Evolutionary conservation across 306 rosid genomes (phyloP), one percentile per base, ranked within the genome.

Genomic region (Corylus heterophylla): DNA sequence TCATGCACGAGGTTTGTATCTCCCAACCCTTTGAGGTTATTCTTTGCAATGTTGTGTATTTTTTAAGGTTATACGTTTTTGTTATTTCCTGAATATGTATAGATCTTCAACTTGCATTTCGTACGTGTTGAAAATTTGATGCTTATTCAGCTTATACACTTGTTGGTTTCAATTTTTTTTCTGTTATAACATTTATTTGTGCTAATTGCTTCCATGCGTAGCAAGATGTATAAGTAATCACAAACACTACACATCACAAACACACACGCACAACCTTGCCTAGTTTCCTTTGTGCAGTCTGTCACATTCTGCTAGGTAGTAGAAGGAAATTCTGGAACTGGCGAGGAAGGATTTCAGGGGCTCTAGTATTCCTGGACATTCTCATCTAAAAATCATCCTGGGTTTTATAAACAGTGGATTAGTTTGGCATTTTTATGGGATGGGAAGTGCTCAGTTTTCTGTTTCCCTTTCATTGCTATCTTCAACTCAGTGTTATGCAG

Each of bases 1-100:
- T 82, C 85, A 85, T 92, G 55, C 83, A 79, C 7, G 98, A 94
- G 97, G 98, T 92, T 71, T 80, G 89, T 81, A 73, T 54, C 22
- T 67, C 29, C 73, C 20, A 5, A 13, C 39, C 44, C 64, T 74
- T 80, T 75, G 22, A 5, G 66, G 55, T 83, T 58, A 18, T 78
- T 75, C 63, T 29, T 87, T 59, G 45, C 52, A 54, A 45, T 79
- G 39, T 69, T 82, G 68, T 75, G 66, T 52, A 39, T 4, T 39
- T 39, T 39, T 39, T 39, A 39, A 39, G 44, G 44, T 39, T 39
- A 39, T 39, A 42, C 8, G 1, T 42, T 42, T 42, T 42, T 5
- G 45, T 42, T 42, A 42, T 42, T 42, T 42, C 45, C 45, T 42
- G 45, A 42, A 42, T 42, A 42, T 42, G 8, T 42, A 42, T 37